These are phyloP conservation scores for Conticribra guillardii DNA, from an alignment of 108 stramenopile genomes.

Conservation along the genomic window DNA sequence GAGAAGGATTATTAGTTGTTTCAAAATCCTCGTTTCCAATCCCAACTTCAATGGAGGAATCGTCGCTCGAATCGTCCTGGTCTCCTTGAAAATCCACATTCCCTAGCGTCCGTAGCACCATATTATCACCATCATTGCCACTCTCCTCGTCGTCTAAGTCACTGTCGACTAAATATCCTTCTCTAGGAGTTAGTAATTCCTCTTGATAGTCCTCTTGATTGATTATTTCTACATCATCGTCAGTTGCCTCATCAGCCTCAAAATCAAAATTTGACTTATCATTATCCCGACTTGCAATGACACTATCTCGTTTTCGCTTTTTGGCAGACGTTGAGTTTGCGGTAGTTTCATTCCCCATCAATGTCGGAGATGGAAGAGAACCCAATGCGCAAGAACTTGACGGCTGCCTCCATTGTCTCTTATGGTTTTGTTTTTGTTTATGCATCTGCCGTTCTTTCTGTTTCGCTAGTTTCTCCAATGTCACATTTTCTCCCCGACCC, in stretches of 20 bases:
- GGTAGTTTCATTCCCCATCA: background rate
- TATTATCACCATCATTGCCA: constrained; percentile 6
- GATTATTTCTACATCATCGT: background rate
- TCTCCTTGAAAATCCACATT: background rate
- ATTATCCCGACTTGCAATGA: no score
- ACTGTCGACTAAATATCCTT: constrained; percentile 1
- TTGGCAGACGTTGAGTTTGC: background rate
- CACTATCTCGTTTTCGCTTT: no score
- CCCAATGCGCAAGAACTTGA: background rate
- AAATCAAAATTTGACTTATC: background rate
- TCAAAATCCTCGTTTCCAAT: background rate
- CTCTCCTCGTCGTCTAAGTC: background rate
- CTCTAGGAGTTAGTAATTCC: background rate
- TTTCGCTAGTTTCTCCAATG: background rate
- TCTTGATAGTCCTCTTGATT: background rate
- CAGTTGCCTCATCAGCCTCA: background rate
- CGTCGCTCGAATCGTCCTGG: background rate
- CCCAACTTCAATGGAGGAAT: background rate
- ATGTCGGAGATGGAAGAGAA: background rate
- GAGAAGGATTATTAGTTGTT: background rate
- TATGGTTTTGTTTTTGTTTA: background rate
- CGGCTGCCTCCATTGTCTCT: background rate
- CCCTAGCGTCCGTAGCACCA: constrained; percentile 2
- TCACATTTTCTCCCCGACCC: no score
- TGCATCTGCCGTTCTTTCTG: background rate